Percentiles rank a stretch among this genome's conserved stretches.
These are phyloP conservation scores for Penicillium alfredii DNA, from an alignment of 495 filamentous ascomycete species.

Conservation along the genomic window DNA sequence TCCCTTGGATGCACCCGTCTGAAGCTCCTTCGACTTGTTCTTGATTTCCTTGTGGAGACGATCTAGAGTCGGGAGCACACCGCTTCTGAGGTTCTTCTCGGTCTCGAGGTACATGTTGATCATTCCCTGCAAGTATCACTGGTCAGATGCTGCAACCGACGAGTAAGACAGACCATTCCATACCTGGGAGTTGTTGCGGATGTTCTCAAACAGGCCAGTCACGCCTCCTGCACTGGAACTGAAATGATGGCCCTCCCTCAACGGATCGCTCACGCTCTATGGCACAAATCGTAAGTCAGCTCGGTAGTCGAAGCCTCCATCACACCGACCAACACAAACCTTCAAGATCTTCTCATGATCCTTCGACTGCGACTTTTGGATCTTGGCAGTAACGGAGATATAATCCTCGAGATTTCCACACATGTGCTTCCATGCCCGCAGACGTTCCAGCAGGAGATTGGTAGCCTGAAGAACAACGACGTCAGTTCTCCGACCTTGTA, in stretches of 20 bases:
- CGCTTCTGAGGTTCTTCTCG: conserved; percentile 76
- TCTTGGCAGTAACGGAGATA: conserved; percentile 72
- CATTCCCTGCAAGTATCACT: conserved; percentile 50
- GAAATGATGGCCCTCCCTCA: conserved; percentile 86
- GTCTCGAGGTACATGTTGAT: conserved; percentile 81
- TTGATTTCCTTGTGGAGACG: conserved; percentile 94
- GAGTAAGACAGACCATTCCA: too few relatives aligned
- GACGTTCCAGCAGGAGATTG: conserved; percentile 71
- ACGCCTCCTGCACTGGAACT: conserved; percentile 79
- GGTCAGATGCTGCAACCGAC: neutral
- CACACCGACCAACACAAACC: conserved; percentile 42
- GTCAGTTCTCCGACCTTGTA: conserved; percentile 10
- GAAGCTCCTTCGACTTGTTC: conserved; percentile 83
- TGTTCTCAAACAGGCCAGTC: conserved; percentile 84
- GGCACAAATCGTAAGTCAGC: conserved; percentile 1
- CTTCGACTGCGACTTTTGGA: conserved; percentile 77
- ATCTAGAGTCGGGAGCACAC: conserved; percentile 80
- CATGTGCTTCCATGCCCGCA: conserved; percentile 93
- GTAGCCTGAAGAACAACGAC: conserved; percentile 49
- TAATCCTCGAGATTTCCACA: conserved; percentile 88
- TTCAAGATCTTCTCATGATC: conserved; percentile 94
- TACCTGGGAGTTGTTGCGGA: conserved; percentile 85
- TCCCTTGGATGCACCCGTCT: conserved; percentile 74
- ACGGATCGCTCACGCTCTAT: conserved; percentile 75
- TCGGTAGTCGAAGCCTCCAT: too few relatives aligned